Evolutionary conservation across 2,329 filamentous ascomycete genomes (phyloP).

Genomic region (Alternaria angustiovoidea): DNA sequence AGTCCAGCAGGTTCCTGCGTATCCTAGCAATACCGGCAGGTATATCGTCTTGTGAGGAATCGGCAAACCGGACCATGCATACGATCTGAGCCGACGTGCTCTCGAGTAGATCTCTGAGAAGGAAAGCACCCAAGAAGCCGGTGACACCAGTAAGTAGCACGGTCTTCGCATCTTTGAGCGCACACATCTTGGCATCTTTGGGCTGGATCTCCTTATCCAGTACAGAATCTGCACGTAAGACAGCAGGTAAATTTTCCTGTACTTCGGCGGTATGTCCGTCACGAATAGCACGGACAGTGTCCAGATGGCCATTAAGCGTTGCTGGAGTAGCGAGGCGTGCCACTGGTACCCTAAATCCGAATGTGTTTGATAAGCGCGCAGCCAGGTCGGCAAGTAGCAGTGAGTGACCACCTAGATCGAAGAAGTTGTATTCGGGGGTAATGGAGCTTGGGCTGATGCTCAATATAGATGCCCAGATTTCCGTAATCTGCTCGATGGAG

Average conservation of each 20-base stretch:
- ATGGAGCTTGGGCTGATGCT: slow-evolving; percentile 70
- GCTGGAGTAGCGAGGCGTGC: slow-evolving; percentile 74
- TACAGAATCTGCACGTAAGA: slow-evolving; percentile 71
- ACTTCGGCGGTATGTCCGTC: slow-evolving; percentile 78
- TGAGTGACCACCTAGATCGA: slow-evolving; percentile 82
- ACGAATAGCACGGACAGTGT: slow-evolving; percentile 73
- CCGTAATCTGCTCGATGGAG: slow-evolving; percentile 70
- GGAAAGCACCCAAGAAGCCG: slow-evolving; percentile 78
- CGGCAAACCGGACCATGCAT: slow-evolving; percentile 76
- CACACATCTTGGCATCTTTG: slow-evolving; percentile 60
- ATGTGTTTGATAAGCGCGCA: slow-evolving; percentile 71
- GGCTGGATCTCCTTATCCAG: slow-evolving; percentile 75
- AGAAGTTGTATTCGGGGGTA: slow-evolving; percentile 77
- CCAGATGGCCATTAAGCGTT: slow-evolving; percentile 75
- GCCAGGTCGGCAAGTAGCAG: slow-evolving; percentile 79
- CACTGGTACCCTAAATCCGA: slow-evolving; percentile 77
- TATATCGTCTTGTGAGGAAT: slow-evolving; percentile 69
- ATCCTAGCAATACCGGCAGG: slow-evolving; percentile 75
- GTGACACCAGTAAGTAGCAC: slow-evolving; percentile 78
- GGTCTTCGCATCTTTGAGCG: slow-evolving; percentile 71
- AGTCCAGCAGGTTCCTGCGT: slow-evolving; percentile 77
- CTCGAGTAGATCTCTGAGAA: slow-evolving; percentile 73
- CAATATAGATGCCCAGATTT: slow-evolving; percentile 75
- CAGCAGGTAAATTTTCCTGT: slow-evolving; percentile 76
- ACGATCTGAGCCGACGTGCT: slow-evolving; percentile 73